Percentiles rank a stretch among this genome's conserved stretches.
Conservation (phyloP, 805 yeast species). For the Yamadazyma tumulicola region DNA sequence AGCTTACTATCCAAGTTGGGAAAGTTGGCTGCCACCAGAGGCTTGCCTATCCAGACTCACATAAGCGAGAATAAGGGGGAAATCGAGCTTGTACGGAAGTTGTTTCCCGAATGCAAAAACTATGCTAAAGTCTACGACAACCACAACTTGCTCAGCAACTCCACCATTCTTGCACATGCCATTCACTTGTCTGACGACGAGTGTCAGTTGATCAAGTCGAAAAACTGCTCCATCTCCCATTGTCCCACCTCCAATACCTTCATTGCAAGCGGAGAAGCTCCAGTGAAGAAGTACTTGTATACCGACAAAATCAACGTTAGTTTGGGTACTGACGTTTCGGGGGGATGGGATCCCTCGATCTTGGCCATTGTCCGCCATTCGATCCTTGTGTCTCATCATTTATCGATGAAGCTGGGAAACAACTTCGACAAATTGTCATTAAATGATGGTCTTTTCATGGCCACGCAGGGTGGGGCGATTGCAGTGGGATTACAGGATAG, state of each 20-base stretch:
- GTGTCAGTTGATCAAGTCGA: constrained; percentile 48
- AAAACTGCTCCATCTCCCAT: constrained; percentile 75
- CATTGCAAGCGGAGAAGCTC: constrained; percentile 86
- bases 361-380: constrained; percentile 31
- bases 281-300: constrained; percentile 61
- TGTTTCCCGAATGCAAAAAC: constrained; percentile 66
- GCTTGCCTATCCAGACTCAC: constrained; percentile 83
- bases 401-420: constrained; percentile 34
- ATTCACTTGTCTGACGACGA: constrained; percentile 71
- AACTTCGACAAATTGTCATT: constrained; percentile 53
- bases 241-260: constrained; percentile 92
- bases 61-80: constrained; percentile 79
- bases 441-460: constrained; percentile 72
- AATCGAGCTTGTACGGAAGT: constrained; percentile 63
- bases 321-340: constrained; percentile 47
- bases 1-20: constrained; percentile 65
- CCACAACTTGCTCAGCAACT: constrained; percentile 53
- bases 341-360: constrained; percentile 40
- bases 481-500: constrained; percentile 55
- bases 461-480: constrained; percentile 87
- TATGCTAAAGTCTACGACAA: constrained; percentile 78
- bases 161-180: constrained; percentile 87
- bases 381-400: constrained; percentile 40
- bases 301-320: constrained; percentile 70
- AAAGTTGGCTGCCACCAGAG: constrained; percentile 40